Percentiles rank a stretch among this genome's conserved stretches.
Evolutionary conservation across 352 stramenopile genomes (phyloP).

Genomic region (Poterioochromonas sp.): DNA sequence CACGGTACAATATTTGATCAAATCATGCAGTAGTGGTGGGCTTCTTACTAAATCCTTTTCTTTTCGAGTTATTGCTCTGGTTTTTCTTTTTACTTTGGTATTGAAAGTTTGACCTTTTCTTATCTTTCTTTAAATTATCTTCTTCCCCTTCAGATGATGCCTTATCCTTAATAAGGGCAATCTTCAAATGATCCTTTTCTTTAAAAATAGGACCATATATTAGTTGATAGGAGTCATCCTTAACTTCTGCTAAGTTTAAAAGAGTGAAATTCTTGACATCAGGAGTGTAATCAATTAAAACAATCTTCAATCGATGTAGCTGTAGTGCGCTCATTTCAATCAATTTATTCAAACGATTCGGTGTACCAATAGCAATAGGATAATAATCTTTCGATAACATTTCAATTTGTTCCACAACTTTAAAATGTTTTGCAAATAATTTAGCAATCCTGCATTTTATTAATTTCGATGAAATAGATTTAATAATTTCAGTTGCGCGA

Average conservation of each 20-base stretch:
- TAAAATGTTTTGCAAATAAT: slow-evolving; percentile 36
- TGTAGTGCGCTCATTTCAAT: slow-evolving; percentile 5
- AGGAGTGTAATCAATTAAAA: slow-evolving; percentile 17
- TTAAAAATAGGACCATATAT: not conserved
- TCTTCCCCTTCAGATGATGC: not conserved
- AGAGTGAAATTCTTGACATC: slow-evolving; percentile 28
- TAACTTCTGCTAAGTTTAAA: not conserved
- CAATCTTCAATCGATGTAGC: not conserved
- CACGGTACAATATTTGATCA: too few relatives aligned
- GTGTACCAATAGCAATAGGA: slow-evolving; percentile 32
- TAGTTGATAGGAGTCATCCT: not conserved
- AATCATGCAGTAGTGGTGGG: too few relatives aligned
- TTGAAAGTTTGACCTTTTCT: too few relatives aligned
- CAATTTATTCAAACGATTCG: slow-evolving; percentile 23
- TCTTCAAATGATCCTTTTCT: not conserved
- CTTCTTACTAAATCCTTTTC: too few relatives aligned
- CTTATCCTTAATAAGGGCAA: not conserved
- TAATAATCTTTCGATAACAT: slow-evolving; percentile 9
- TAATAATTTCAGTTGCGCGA: slow-evolving; percentile 24
- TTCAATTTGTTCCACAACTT: slow-evolving; percentile 27
- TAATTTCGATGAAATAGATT: not conserved
- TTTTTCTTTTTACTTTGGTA: too few relatives aligned
- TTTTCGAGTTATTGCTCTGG: too few relatives aligned
- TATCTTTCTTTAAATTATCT: too few relatives aligned
- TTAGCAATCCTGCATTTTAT: slow-evolving; percentile 24